Evolutionary conservation across 2,329 filamentous ascomycete species (phyloP), one percentile per base, ranked within the genome.

Genomic region (Helotiales sp.): DNA sequence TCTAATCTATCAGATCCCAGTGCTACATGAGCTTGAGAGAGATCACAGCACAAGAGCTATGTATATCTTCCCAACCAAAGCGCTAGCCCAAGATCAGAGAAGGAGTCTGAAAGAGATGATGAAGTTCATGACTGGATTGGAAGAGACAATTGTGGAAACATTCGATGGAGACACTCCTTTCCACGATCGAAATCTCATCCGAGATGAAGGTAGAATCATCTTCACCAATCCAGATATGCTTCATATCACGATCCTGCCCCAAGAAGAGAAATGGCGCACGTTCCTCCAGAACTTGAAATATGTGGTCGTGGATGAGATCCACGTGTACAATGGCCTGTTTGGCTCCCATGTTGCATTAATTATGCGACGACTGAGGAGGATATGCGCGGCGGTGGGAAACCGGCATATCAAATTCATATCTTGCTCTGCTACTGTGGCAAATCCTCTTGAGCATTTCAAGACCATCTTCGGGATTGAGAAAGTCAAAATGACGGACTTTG

Each of bases 161-260:
- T 98, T 96, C 65, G 95, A 99, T 70, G 95, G 95, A 6, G 95
- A 99, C 71, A 99, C 95, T 0, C 86, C 90, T 0, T 93, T 96
- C 85, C 73, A 76, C 5, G 87, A 89, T 60, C 84, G 95, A 22
- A 91, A 91, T 63, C 70, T 79, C 27, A 93, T 99, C 61, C 85
- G 93, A 5, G 93, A 98, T 36, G 87, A 96, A 73, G 95, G 89
- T 0, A 83, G 91, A 24, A 91, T 98, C 61, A 93, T 99, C 51
- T 97, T 99, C 69, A 99, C 95, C 0, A 99, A 99, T 67, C 95
- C 95, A 0, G 95, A 99, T 69, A 99, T 98, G 93, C 80, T 99
- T 33, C 95, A 99, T 66, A 85, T 97, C 31, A 96, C 91, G 0
- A 96, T 99, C 25, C 75, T 99, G 3, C 93, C 95, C 0, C 90